Base-by-base conservation (phyloP, 2,329 filamentous ascomycete species). In the Stromatinia cepivora region DNA sequence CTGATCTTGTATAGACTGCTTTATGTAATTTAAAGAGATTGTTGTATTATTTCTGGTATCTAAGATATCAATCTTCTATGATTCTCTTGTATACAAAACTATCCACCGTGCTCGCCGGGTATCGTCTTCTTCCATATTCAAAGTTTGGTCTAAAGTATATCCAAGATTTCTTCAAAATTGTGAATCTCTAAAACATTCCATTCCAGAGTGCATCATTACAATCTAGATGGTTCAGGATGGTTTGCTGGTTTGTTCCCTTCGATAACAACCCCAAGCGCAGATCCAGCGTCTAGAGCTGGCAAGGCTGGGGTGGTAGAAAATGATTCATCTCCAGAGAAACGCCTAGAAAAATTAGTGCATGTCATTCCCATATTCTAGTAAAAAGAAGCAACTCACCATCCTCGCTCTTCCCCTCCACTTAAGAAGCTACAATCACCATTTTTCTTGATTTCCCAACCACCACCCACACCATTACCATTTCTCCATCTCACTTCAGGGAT, bases 401-500 rank as follows among this genome's bases (percentile, higher is more conserved):
- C 93, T 82, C 94, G 85, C 80, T 98, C 94, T 75, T 91, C 90
- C 10, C 94, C 94, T 67, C 86, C 85, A 67, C 84, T 87, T 73
- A 98, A 82, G 80, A 94, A 97, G 70, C 86, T 89, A 77, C 93
- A 97, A 79, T 97, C 92, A 22, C 93, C 93, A 81, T 97, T 94
- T 66, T 87, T 78, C 70, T 88, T 85, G 77, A 93, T 94, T 53
- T 87, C 84, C 94, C 94, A 99, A 39, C 90, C 90, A 50, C 92
- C 93, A 36, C 85, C 83, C 52, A 94, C 86, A 28, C 90, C 90
- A 31, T 81, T 83, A 0, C 86, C 86, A 71, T 79, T 81, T 73
- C 81, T 84, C 90, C 89, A 92, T 7, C 80, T 77, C 25, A 84
- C 72, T 70, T 76, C 76, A 1, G 80, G 84, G 62, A 82, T 80